Evolutionary conservation across 108 stramenopile species (phyloP), one percentile per base, ranked within the genome.

Genomic region (Aurantiochytrium sp.): DNA sequence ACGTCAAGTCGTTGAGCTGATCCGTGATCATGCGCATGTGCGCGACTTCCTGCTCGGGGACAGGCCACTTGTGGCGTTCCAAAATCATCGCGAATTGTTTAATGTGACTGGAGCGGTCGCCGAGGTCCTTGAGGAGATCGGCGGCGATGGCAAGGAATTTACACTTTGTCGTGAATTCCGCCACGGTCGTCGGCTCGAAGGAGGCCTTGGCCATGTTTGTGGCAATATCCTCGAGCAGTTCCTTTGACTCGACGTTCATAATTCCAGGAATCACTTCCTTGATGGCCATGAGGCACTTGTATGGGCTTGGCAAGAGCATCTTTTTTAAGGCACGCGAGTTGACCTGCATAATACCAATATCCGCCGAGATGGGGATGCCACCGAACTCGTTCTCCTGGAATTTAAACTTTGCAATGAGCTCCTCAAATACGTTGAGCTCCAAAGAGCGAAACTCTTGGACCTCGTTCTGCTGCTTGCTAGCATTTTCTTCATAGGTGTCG

Each of bases 341-440:
- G 47, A 95, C 92, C n/a, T 89, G 91, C 59, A 94, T 60, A 14
- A 95, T 93, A 21, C 93, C 93, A 28, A 94, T 92, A 60, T 93
- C 92, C 14, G 93, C 93, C 29, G 43, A 21, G 44, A 58, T 44
- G 2, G 95, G 95, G 25, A 94, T 92, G 25, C 87, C 71, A 47
- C 60, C 49, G 88, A 95, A 94, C 14, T 90, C 88, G 44, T 88
- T 88, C 2, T 49, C 72, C 91, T 94, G 93, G 44, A 21, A 87
- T 47, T 72, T 59, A 91, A 90, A 94, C 87, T 91, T 89, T 10
- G 72, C 58, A 29, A 94, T 93, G 51, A 58, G 73, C 8, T 21
- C 35, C 87, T 89, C 89, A 72, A 92, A 93, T 35, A 59, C 91
- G 10, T 92, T 88, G n/a, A 94, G 89, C 58, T 91, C 59, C 21